These are phyloP conservation scores for Hypoxylon subgilvum DNA, from an alignment of 495 filamentous ascomycete genomes.

Conservation along the genomic window DNA sequence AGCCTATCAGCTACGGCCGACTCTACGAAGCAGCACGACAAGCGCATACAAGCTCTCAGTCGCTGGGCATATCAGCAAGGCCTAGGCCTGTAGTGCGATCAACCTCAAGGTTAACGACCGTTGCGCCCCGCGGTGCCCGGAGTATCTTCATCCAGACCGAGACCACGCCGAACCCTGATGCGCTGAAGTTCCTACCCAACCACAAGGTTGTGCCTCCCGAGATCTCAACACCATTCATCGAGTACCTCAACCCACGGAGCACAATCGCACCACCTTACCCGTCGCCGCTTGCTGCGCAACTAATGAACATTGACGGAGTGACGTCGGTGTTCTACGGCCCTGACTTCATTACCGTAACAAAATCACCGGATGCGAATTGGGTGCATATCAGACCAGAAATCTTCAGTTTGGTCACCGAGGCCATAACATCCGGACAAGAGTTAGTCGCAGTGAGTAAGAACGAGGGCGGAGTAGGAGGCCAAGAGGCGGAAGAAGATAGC, in stretches of 20 bases:
- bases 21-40: constrained; percentile 30
- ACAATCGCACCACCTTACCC: constrained; percentile 88
- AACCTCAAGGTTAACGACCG: constrained; percentile 17
- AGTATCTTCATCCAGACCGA: constrained; percentile 98
- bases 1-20: constrained; percentile 26
- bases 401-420: constrained; percentile 91
- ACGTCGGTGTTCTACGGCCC: constrained; percentile 92
- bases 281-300: constrained; percentile 87
- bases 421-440: constrained; percentile 78
- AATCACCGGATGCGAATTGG: constrained; percentile 85
- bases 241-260: constrained; percentile 86
- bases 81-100: constrained; percentile 21
- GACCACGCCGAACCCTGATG: constrained; percentile 87
- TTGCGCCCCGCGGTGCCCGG: constrained; percentile 57
- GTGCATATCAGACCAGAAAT: constrained; percentile 93
- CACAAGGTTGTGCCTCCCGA: constrained; percentile 75
- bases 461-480: constrained; percentile 44
- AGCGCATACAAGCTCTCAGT: constrained; percentile 35
- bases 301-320: constrained; percentile 90
- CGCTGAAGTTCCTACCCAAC: constrained; percentile 93
- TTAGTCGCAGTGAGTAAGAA: constrained; percentile 76
- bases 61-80: constrained; percentile 37
- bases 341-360: constrained; percentile 97
- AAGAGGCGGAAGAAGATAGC: constrained; percentile 65
- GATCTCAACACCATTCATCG: constrained; percentile 77